Evolutionary conservation across 2,329 filamentous ascomycete genomes (phyloP).

Genomic region (Colletotrichum sp.): DNA sequence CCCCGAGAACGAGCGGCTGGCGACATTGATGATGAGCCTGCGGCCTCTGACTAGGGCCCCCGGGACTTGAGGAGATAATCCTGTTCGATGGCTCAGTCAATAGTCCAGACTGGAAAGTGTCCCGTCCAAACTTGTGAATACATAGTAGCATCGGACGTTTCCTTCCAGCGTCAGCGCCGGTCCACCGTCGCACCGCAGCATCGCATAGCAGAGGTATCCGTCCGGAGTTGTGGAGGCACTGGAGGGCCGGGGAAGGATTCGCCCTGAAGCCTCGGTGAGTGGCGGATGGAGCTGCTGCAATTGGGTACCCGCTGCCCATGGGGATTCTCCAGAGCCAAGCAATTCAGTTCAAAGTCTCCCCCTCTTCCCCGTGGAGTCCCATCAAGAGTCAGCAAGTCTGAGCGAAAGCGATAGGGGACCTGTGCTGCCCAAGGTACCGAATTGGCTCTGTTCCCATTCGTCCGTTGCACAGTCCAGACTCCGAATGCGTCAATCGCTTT

Average conservation of each 20-base stretch:
- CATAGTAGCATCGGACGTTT: not conserved
- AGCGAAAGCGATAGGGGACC: not conserved
- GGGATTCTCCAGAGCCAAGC: slow-evolving; percentile 11
- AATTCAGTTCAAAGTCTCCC: not conserved
- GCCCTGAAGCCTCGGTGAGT: not conserved
- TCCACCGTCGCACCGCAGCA: not conserved
- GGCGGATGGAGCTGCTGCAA: not conserved
- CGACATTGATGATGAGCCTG: not conserved
- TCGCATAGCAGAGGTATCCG: not conserved
- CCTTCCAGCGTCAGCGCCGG: not conserved
- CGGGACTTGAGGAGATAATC: too few species aligned
- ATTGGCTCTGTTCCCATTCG: slow-evolving; percentile 6
- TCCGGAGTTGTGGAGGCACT: not conserved
- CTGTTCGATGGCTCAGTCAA: not conserved
- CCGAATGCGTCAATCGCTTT: slow-evolving; percentile 1
- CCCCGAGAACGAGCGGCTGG: not conserved
- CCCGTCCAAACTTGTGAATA: not conserved
- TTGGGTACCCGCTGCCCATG: not conserved
- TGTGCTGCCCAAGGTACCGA: not conserved
- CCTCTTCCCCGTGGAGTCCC: slow-evolving; percentile 9
- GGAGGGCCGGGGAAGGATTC: not conserved
- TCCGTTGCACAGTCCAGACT: not conserved
- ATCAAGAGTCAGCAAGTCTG: not conserved
- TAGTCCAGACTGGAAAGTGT: not conserved
- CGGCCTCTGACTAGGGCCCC: not conserved